phyloP scores from a whole-genome alignment of 2,329 filamentous ascomycete species.

The Botrytis fragariae region DNA sequence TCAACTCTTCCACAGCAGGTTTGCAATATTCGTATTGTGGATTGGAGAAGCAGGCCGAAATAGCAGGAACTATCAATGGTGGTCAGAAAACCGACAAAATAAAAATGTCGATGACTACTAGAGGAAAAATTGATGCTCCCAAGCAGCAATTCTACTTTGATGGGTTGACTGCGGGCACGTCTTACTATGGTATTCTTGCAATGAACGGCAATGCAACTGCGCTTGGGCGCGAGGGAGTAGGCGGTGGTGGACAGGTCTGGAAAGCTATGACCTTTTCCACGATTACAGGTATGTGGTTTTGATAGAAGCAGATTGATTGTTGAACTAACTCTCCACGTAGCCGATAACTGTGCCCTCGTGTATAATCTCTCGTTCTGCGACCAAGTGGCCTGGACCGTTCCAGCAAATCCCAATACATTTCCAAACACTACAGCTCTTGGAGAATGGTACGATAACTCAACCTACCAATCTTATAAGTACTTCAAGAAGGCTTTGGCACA shows the following conservation, averaged over 20 bases:
- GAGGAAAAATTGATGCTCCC: constrained; percentile 63
- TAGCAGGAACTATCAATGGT: constrained; percentile 55
- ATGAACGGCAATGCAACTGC: constrained; percentile 54
- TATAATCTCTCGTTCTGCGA: constrained; percentile 87
- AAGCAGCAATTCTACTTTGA: constrained; percentile 87
- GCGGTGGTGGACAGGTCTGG: constrained; percentile 77
- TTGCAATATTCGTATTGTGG: constrained; percentile 82
- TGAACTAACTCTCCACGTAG: constrained; percentile 41
- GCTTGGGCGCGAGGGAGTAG: constrained; percentile 53
- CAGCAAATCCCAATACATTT: constrained; percentile 67
- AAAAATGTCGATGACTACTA: constrained; percentile 64
- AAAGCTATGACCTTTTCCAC: constrained; percentile 71
- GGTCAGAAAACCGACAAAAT: constrained; percentile 45
- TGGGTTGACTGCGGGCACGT: constrained; percentile 67
- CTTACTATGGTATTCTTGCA: constrained; percentile 73
- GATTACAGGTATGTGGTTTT: constrained; percentile 60
- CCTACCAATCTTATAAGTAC: constrained; percentile 65
- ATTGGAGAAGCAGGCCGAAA: constrained; percentile 62
- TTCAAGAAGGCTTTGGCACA: constrained; percentile 83
- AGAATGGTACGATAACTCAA: constrained; percentile 74
- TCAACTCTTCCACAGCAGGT: constrained; percentile 61
- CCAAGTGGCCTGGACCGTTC: constrained; percentile 87
- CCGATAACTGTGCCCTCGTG: constrained; percentile 80
- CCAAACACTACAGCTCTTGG: constrained; percentile 61
- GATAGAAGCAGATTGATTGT: not conserved